Evolutionary conservation across 2,329 filamentous ascomycete genomes (phyloP).

Genomic region (Aspergillus felis): DNA sequence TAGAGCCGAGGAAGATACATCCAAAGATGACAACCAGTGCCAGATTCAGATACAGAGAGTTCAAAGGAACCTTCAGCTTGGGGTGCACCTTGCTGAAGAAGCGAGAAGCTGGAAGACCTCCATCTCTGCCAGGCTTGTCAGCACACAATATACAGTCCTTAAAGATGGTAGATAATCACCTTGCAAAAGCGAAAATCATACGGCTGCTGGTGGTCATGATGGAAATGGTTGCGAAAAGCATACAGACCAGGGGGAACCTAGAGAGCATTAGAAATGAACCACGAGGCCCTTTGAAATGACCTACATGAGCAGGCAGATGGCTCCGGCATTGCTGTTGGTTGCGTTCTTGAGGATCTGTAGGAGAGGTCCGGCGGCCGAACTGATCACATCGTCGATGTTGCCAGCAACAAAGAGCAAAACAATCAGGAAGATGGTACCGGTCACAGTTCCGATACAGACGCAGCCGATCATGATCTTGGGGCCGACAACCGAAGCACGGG

Average conservation of each 20-base stretch:
- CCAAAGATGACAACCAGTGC: constrained; percentile 64
- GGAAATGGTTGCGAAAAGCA: constrained; percentile 29
- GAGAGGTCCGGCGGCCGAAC: constrained; percentile 54
- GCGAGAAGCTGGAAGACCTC: constrained; percentile 60
- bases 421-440: constrained; percentile 60
- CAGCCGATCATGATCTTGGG: constrained; percentile 65
- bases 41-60: constrained; percentile 60
- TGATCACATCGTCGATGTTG: constrained; percentile 54
- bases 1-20: constrained; percentile 64
- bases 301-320: constrained; percentile 60
- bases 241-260: constrained; percentile 29
- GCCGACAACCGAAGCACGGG: constrained; percentile 49
- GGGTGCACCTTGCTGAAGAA: constrained; percentile 61
- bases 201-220: constrained; percentile 35
- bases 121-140: constrained; percentile 46
- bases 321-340: constrained; percentile 58
- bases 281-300: constrained; percentile 3
- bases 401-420: constrained; percentile 62
- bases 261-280: background rate
- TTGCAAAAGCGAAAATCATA: constrained; percentile 34
- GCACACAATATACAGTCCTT: background rate
- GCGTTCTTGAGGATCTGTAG: constrained; percentile 62
- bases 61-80: constrained; percentile 60
- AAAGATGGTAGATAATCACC: constrained; percentile 12
- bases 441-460: constrained; percentile 59